Conservation (phyloP, 176 grass and related monocot species). For the Eleusine coracana region DNA sequence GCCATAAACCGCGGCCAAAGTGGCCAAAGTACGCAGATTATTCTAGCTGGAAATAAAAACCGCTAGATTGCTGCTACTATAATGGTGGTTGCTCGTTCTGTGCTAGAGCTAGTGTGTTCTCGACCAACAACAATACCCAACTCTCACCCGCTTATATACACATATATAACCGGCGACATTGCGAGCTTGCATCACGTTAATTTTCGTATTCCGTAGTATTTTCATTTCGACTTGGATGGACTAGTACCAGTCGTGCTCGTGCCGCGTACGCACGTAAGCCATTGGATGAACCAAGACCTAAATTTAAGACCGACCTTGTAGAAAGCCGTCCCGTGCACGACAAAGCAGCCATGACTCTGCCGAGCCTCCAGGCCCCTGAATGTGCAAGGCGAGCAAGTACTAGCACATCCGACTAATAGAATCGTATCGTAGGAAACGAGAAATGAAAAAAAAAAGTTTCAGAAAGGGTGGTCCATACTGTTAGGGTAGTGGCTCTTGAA, state of each 20-base stretch:
- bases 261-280: too few species aligned
- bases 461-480: background rate
- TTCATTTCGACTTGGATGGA: background rate
- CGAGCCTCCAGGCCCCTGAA: too few species aligned
- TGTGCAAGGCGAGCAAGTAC: too few species aligned
- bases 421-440: background rate
- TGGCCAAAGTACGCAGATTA: background rate
- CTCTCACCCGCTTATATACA: background rate
- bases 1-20: background rate
- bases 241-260: too few species aligned
- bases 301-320: too few species aligned
- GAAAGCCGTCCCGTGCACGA: too few species aligned
- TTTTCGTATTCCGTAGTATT: background rate
- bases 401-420: too few species aligned
- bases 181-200: background rate
- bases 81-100: too few species aligned
- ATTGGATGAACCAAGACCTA: too few species aligned
- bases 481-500: background rate
- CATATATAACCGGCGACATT: background rate
- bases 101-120: background rate
- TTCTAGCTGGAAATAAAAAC: background rate
- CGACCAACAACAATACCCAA: too few species aligned
- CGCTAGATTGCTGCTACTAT: too few species aligned
- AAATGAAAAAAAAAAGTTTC: background rate
- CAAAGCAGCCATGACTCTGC: too few species aligned